Conservation (phyloP, 1,139 yeast species). For the Hansenula sp. region DNA sequence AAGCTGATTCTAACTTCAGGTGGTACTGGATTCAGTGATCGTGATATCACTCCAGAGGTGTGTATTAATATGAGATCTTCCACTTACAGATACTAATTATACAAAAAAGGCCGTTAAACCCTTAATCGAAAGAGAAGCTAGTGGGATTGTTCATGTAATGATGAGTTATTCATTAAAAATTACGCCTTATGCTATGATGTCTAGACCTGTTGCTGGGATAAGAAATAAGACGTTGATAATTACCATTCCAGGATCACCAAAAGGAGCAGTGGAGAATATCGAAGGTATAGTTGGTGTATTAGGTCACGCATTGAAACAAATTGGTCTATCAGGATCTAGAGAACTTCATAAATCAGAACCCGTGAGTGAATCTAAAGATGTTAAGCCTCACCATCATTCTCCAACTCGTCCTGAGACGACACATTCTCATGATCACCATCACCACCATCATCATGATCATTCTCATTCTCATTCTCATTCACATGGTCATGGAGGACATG, state of each 20-base stretch:
- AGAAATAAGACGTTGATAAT: conserved; percentile 29
- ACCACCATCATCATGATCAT: conserved; percentile 11
- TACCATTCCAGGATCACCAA: conserved; percentile 47
- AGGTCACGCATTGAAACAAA: conserved; percentile 38
- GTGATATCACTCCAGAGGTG: conserved; percentile 47
- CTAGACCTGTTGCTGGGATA: conserved; percentile 46
- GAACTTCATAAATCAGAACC: conserved; percentile 25
- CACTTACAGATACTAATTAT: background rate
- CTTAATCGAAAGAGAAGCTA: conserved; percentile 36
- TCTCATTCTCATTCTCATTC: conserved; percentile 18
- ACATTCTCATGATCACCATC: conserved; percentile 11
- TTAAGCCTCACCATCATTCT: background rate
- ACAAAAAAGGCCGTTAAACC: conserved; percentile 22
- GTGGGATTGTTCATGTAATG: conserved; percentile 45
- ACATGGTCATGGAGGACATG: conserved; percentile 12
- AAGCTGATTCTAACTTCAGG: conserved; percentile 36
- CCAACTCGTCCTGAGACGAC: too few relatives aligned
- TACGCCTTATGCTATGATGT: conserved; percentile 41
- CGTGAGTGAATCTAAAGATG: too few relatives aligned
- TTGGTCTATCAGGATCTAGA: conserved; percentile 30
- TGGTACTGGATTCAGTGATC: conserved; percentile 43
- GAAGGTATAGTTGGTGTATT: conserved; percentile 31
- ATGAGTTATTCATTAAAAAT: conserved; percentile 31
- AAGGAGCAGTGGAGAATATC: conserved; percentile 40
- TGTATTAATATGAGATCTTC: background rate